Evolutionary conservation across 495 filamentous ascomycete genomes (phyloP), one percentile per base, ranked within the genome.

Genomic region (Penicillium coffeae): DNA sequence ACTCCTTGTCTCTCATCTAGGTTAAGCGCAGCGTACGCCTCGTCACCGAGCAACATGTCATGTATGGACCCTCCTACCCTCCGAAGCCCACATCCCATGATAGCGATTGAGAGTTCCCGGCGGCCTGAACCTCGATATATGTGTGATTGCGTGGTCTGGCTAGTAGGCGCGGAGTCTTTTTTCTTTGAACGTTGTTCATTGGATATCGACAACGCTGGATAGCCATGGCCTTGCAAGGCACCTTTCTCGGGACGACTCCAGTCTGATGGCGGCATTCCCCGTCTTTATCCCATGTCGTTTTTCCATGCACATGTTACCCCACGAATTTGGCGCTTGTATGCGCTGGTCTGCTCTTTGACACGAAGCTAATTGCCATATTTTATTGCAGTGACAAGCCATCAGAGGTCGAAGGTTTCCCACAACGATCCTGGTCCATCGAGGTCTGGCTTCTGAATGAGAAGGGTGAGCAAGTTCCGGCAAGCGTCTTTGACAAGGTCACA

Each of bases 1-100:
- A 45, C 33, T 43, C 14, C 12, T 2, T 16, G 12, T 50, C 14
- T 25, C 27, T 48, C 35, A 25, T 48, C 9, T 55, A 91, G 87
- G 77, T 90, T 63, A 89, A 95, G 75, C 84, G 93, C 50, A 88
- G 78, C 48, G 78, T 98, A 65, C 91, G 92, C 77, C 79, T 98
- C 69, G 78, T 96, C 51, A 98, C 93, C 20, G 84, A 90, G 69
- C 92, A 96, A 68, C 79, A 82, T 50, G 80, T 88, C 65, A 85
- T 90, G 90, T 94, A 82, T 66, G 88, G 81, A 42, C 32, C 35
- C 41, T 3, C 40, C 48, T 55, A 42, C 44, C 52, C 49, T 38
- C 45, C 38, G n/a, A n/a, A 25, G 20, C 14, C 20, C 21, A 7
- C 8, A 4, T 16, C 13, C 37, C 18, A 45, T 7, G 8, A 16